A percentile compares a stretch with the other conserved stretches of the same genome.
These are phyloP conservation scores for Caryopteris hybrid DNA, from an alignment of 305 asterid species.

Conservation along the genomic window DNA sequence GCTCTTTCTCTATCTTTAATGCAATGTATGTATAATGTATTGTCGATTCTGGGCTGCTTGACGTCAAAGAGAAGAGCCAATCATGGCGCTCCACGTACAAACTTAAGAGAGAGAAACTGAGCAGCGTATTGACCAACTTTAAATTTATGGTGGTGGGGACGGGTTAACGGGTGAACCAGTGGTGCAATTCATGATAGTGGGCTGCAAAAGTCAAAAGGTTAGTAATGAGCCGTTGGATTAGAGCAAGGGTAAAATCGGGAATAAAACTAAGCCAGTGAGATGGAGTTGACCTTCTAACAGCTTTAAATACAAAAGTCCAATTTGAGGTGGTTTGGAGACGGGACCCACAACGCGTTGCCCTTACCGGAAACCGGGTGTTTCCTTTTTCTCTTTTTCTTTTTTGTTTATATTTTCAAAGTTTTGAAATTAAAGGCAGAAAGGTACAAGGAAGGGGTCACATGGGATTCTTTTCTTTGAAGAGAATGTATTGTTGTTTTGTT, in stretches of 20 bases:
- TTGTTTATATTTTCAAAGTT: no score
- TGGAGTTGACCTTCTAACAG: conserved; percentile 55
- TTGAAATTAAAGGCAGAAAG: conserved; percentile 20
- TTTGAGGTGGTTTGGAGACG: conserved; percentile 17
- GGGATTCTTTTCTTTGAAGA: conserved; percentile 28
- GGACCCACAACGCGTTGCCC: conserved; percentile 28
- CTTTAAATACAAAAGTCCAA: conserved; percentile 48
- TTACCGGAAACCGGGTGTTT: conserved; percentile 16
- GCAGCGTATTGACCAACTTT: conserved; percentile 38
- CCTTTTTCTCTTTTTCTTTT: not conserved
- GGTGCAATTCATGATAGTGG: conserved; percentile 28
- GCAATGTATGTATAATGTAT: not conserved
- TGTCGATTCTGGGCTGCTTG: conserved; percentile 52
- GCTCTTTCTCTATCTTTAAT: conserved; percentile 29
- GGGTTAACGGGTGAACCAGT: conserved; percentile 43
- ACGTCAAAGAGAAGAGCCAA: conserved; percentile 45
- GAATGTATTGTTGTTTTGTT: conserved; percentile 21
- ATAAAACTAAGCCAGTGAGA: conserved; percentile 50
- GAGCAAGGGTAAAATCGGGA: conserved; percentile 30
- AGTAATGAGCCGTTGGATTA: conserved; percentile 82
- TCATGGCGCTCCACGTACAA: conserved; percentile 37
- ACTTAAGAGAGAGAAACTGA: conserved; percentile 26
- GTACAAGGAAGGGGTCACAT: conserved; percentile 16
- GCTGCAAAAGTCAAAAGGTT: conserved; percentile 57
- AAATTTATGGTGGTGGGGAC: conserved; percentile 26